Conservation (phyloP, 768 basidiomycete species). For the Boletellus sp. region DNA sequence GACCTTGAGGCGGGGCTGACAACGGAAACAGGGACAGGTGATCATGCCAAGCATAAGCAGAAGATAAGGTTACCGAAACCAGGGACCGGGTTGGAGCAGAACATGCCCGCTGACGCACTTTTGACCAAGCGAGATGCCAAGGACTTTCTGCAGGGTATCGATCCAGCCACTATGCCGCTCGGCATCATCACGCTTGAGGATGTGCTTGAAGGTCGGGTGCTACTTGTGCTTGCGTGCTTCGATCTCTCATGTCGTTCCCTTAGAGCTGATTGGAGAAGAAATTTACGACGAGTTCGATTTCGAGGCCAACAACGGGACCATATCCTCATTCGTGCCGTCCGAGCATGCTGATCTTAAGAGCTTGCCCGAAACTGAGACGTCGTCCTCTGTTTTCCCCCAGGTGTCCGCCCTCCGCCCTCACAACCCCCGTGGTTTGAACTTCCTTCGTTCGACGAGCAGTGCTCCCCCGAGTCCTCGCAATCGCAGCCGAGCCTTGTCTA, state of each 20-base stretch:
- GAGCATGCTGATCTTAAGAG: slow-evolving; percentile 31
- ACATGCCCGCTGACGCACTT: slow-evolving; percentile 86
- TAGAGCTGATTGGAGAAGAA: slow-evolving; percentile 89
- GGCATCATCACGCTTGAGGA: slow-evolving; percentile 94
- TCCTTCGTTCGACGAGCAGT: slow-evolving; percentile 53
- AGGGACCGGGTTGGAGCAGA: slow-evolving; percentile 63
- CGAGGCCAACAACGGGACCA: slow-evolving; percentile 62
- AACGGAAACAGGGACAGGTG: slow-evolving; percentile 14
- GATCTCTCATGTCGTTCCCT: slow-evolving; percentile 1
- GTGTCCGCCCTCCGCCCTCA: slow-evolving; percentile 36
- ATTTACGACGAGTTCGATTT: slow-evolving; percentile 90
- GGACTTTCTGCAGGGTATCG: slow-evolving; percentile 82
- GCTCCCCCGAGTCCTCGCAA: slow-evolving; percentile 53
- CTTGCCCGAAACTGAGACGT: slow-evolving; percentile 23
- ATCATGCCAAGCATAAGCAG: slow-evolving; percentile 19
- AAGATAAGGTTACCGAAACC: slow-evolving; percentile 29
- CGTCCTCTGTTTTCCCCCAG: slow-evolving; percentile 4
- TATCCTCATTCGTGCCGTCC: slow-evolving; percentile 39
- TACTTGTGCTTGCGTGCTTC: background rate
- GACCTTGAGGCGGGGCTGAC: slow-evolving; percentile 26
- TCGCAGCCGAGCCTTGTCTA: slow-evolving; percentile 6
- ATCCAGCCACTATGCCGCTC: slow-evolving; percentile 78
- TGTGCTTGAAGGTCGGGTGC: slow-evolving; percentile 70
- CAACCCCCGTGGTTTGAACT: slow-evolving; percentile 45
- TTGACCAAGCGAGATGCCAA: slow-evolving; percentile 69